Evolutionary conservation across 2,329 filamentous ascomycete genomes (phyloP).

Genomic region (Penicillium paneum): DNA sequence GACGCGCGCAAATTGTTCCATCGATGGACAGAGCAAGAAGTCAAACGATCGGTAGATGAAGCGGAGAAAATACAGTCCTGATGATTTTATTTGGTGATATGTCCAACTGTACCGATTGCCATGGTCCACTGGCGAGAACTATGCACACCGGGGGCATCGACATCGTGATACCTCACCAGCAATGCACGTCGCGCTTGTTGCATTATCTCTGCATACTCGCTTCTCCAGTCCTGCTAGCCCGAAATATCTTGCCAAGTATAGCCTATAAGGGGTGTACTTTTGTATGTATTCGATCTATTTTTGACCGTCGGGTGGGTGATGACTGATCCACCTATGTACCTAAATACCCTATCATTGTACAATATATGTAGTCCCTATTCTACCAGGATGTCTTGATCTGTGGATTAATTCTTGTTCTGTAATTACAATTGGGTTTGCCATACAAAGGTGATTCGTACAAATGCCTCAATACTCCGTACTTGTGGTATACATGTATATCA

Average conservation of each 20-base stretch:
- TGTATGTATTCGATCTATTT: background rate
- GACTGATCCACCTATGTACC: background rate
- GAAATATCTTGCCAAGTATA: background rate
- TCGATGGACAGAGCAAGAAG: constrained; percentile 57
- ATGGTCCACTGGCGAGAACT: background rate
- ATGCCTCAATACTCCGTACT: background rate
- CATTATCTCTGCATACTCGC: background rate
- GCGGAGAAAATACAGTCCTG: constrained; percentile 30
- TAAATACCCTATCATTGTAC: background rate
- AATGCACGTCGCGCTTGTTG: background rate
- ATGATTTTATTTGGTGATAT: background rate
- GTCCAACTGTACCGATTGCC: background rate
- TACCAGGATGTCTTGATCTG: background rate
- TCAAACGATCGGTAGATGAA: constrained; percentile 54
- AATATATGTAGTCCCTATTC: background rate
- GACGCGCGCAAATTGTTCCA: constrained; percentile 62
- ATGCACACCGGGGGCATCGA: background rate
- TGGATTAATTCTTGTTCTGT: background rate
- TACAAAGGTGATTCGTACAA: background rate
- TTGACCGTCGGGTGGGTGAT: background rate
- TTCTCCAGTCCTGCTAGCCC: background rate
- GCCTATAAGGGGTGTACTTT: background rate
- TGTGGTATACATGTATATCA: background rate
- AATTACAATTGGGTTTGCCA: background rate
- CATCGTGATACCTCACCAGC: background rate